Base-by-base conservation (phyloP, 2,329 filamentous ascomycete genomes). In the Westerdykella aurantiaca region DNA sequence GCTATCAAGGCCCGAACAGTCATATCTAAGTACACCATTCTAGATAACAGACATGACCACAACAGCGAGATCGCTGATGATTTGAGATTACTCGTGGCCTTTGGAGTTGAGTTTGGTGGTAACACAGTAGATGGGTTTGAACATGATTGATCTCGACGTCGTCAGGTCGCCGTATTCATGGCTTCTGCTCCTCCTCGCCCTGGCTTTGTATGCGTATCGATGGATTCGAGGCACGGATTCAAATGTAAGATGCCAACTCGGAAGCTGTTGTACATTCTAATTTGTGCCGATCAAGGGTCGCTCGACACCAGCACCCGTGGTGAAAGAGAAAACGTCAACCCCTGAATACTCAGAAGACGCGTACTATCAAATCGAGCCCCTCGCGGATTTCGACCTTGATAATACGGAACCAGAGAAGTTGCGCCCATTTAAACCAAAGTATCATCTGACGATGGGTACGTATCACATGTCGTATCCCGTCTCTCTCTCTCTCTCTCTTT, bases 391-490 rank as follows among this genome's bases (percentile, higher is more conserved):
- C 50, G 62, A 78, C 46, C 76, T 77, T 71, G 56, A 68, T 41
- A 68, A 62, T 0, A 74, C 72, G 25, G 69, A 75, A 44, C 80
- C 78, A 0, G 56, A 79, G 31, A 72, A 77, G 44, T 57, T 80
- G 10, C 69, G 80, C 12, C 75, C 77, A 0, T 81, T 81, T 61
- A 81, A 79, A 58, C 73, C 77, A 5, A 80, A 75, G 52, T 83
- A 79, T 55, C 74, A 82, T 55, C 61, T 83, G 40, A 82, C 80
- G 5, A 83, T 83, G 80, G 76, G 79, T 81, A 63, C 48, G 64
- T 50, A 17, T 14, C n/a, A 37, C 16, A 16, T 17, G 18, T 46
- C 37, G 9, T 3, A 14, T 29, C 31, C 21, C n/a, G n/a, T n/a
- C n/a, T 21, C 18, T 9, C 41, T 14, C 18, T 13, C n/a, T 33